Evolutionary conservation across 805 yeast genomes (phyloP).

Genomic region (Cyberlindnera amylophila): DNA sequence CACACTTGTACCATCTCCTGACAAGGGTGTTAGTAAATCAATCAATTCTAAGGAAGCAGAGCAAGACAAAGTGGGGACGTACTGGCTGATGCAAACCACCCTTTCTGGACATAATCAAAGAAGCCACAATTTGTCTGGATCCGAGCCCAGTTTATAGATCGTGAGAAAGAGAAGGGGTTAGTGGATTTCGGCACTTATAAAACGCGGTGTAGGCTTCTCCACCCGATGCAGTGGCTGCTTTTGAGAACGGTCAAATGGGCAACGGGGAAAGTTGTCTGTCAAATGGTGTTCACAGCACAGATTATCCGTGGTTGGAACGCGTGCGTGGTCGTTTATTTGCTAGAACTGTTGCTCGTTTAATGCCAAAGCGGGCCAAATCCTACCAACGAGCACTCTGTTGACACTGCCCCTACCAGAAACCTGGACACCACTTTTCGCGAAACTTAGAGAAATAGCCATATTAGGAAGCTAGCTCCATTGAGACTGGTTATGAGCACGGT

Average conservation of each 20-base stretch:
- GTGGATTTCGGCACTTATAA: no score
- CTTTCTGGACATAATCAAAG: background rate
- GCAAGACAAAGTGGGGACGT: background rate
- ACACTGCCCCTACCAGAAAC: slow-evolving; percentile 6
- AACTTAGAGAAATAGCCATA: background rate
- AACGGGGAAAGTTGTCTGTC: no score
- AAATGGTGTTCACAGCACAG: no score
- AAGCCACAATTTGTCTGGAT: no score
- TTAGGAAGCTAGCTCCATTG: no score
- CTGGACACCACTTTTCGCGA: slow-evolving; percentile 1
- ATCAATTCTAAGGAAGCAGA: no score
- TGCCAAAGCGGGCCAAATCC: background rate
- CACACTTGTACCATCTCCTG: slow-evolving; percentile 39
- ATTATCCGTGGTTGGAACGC: background rate
- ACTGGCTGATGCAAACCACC: background rate
- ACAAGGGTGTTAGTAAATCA: background rate
- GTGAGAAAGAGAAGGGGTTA: no score
- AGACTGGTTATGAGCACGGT: background rate
- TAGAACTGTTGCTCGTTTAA: background rate
- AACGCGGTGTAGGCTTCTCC: no score
- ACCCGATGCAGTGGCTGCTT: background rate
- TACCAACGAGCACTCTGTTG: background rate
- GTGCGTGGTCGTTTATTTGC: background rate
- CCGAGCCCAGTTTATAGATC: no score
- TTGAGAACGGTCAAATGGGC: background rate